Evolutionary conservation across 2,329 filamentous ascomycete genomes (phyloP).

Genomic region (Blastomyces emzantsi): DNA sequence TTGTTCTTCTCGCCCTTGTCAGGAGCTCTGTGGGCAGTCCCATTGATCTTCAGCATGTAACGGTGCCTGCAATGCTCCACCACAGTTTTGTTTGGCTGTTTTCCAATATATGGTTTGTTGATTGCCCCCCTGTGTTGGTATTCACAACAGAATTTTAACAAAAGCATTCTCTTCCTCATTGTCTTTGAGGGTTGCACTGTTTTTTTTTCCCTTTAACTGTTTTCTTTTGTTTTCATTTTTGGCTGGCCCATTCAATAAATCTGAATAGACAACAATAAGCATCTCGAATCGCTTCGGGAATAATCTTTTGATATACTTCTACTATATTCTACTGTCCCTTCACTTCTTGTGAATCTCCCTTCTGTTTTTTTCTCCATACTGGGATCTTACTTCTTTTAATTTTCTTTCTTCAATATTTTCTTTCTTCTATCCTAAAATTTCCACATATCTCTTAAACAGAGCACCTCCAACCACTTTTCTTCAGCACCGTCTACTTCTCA

Average conservation of each 20-base stretch:
- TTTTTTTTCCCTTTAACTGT: constrained; percentile 3
- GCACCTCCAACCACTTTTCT: not conserved
- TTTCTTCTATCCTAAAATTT: constrained; percentile 14
- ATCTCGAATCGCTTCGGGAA: constrained; percentile 9
- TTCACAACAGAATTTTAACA: constrained; percentile 4
- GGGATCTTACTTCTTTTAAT: constrained; percentile 9
- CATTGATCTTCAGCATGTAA: not conserved
- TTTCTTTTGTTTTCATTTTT: constrained; percentile 10
- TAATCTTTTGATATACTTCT: constrained; percentile 10
- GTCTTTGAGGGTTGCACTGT: not conserved
- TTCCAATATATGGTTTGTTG: constrained; percentile 4
- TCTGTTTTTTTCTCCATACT: constrained; percentile 10
- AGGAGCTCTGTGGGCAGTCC: not conserved
- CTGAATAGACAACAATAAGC: constrained; percentile 10
- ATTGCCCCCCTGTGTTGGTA: constrained; percentile 1
- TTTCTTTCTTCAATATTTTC: constrained; percentile 17
- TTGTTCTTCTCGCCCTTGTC: not conserved
- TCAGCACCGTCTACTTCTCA: not conserved
- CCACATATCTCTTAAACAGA: not conserved
- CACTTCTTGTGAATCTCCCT: constrained; percentile 14
- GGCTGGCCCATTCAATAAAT: constrained; percentile 2
- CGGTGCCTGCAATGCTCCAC: not conserved
- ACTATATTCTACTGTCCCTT: constrained; percentile 11
- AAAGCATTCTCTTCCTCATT: constrained; percentile 5
- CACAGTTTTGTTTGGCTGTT: not conserved